Evolutionary conservation across 306 rosid genomes (phyloP), one percentile per base, ranked within the genome.

Genomic region (Cucumis melo): DNA sequence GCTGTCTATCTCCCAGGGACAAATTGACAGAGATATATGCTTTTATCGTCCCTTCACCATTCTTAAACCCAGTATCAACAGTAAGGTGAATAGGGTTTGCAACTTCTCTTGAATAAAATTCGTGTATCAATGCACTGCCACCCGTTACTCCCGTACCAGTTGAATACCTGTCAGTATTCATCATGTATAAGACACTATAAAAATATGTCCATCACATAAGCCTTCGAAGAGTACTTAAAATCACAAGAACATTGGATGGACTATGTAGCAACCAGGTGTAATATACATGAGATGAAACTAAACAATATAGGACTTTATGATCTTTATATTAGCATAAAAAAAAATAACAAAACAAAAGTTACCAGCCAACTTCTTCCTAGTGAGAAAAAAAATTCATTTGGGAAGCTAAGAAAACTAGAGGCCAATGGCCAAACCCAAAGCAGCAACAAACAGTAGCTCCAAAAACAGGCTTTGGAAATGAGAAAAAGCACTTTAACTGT

Each of bases 131-230:
- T 38, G 88, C 92, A 79, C 97, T 92, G 36, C 97, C 95, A 62
- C 97, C 96, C 16, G 88, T 87, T 61, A 95, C 97, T 67, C 98
- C 96, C 82, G 80, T 85, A 65, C 99, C 99, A 59, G 99, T 95
- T 21, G 99, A 92, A 81, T 90, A 92, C 97, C 99, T 92, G 80
- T 78, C 80, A 21, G 70, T 19, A 82, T 73, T 57, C 53, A 76
- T 16, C 24, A 55, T 75, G 44, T 10, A 38, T 11, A 5, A 62
- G 29, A 16, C 21, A 48, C 51, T 27, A 1, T 71, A 48, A 70
- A 34, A 70, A 48, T 14, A 41, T 24, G 20, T 17, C 46, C 36
- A 64, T 15, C 58, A 24, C 21, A 48, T 50, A 50, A 0, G 39
- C 27, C 1, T 2, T 16, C 23, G 1, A 5, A 15, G 21, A 48